A percentile compares a stretch with the other conserved stretches of the same genome.
Conservation (phyloP, 176 grass and related monocot genomes). For the Carex cristatella region DNA sequence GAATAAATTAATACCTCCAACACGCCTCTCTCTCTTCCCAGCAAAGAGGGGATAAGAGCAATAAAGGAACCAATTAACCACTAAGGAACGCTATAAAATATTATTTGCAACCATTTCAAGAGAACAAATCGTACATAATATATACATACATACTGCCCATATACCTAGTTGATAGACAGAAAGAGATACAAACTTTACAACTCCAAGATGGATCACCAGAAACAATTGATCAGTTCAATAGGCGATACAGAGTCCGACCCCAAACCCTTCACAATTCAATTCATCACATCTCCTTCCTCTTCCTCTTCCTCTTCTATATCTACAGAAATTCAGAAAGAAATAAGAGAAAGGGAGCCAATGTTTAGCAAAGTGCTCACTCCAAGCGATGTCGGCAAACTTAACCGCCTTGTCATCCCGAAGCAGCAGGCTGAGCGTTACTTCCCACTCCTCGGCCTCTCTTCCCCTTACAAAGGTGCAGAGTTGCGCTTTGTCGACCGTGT, state of each 20-base stretch:
- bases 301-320: neutral
- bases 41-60: neutral
- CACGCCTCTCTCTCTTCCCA: neutral
- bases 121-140: neutral
- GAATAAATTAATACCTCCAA: neutral
- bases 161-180: neutral
- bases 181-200: neutral
- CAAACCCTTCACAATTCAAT: constrained; percentile 21
- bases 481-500: constrained; percentile 46
- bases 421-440: constrained; percentile 65
- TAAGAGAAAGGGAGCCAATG: constrained; percentile 41
- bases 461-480: constrained; percentile 29
- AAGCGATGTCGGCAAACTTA: constrained; percentile 83
- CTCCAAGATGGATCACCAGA: neutral
- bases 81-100: neutral
- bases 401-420: constrained; percentile 84
- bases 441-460: constrained; percentile 26
- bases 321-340: neutral
- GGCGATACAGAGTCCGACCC: neutral
- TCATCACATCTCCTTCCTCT: neutral
- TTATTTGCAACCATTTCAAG: neutral
- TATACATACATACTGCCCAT: neutral
- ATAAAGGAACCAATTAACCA: neutral
- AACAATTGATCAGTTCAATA: neutral
- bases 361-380: constrained; percentile 76